phyloP scores from a whole-genome alignment of 2,329 filamentous ascomycete species.

The Neophaeococcomyces aloes region DNA sequence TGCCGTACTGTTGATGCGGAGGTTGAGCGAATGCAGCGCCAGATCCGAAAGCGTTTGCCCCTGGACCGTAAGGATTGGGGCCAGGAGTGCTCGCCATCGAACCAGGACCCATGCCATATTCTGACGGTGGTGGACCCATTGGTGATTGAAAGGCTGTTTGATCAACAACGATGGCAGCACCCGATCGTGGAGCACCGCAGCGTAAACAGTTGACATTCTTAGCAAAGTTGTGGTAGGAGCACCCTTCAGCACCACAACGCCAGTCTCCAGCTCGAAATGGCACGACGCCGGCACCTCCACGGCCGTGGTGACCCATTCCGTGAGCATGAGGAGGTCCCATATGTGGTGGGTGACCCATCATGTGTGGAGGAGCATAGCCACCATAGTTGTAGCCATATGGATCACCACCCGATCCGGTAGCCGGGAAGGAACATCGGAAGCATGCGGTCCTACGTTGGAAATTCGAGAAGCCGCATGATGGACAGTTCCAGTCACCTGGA shows the following conservation, averaged over 20 bases:
- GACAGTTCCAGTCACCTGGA: slow-evolving; percentile 97
- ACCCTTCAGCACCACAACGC: slow-evolving; percentile 97
- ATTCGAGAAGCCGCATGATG: slow-evolving; percentile 97
- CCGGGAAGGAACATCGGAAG: slow-evolving; percentile 99
- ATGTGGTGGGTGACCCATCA: slow-evolving; percentile 60
- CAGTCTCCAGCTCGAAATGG: slow-evolving; percentile 97
- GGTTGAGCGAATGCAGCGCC: slow-evolving; percentile 57
- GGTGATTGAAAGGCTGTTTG: slow-evolving; percentile 72
- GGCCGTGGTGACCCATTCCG: slow-evolving; percentile 44
- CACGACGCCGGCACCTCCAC: slow-evolving; percentile 67
- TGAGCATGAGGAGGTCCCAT: slow-evolving; percentile 51
- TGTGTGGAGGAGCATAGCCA: slow-evolving; percentile 54
- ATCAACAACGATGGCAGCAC: slow-evolving; percentile 87
- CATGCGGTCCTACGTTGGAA: slow-evolving; percentile 97
- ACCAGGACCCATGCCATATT: slow-evolving; percentile 73
- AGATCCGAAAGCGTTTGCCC: slow-evolving; percentile 56
- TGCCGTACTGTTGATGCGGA: slow-evolving; percentile 68
- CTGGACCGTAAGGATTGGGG: slow-evolving; percentile 63
- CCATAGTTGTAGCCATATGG: slow-evolving; percentile 51
- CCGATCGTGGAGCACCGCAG: slow-evolving; percentile 87
- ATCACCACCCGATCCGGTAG: slow-evolving; percentile 66
- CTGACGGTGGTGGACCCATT: slow-evolving; percentile 67
- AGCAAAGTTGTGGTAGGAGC: slow-evolving; percentile 97
- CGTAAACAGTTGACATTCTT: slow-evolving; percentile 98
- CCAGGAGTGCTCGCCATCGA: slow-evolving; percentile 79